Evolutionary conservation across 1,139 yeast species (phyloP), one percentile per base, ranked within the genome.

Genomic region (Geotrichum bryndzae): DNA sequence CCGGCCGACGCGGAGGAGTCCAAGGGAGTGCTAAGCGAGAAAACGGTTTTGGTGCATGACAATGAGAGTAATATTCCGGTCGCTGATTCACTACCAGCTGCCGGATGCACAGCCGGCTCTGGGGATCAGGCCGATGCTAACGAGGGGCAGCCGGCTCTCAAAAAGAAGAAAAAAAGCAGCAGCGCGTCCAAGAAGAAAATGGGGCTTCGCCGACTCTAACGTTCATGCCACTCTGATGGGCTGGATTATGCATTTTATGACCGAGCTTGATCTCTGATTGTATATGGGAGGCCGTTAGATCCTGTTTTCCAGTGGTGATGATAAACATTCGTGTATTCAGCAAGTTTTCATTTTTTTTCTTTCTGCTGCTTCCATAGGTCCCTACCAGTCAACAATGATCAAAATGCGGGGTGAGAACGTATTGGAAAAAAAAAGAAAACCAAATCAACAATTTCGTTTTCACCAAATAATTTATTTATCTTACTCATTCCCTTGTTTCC

Each of bases 161-260:
- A 51, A 18, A 57, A 52, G 41, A 51, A 52, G 55, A 57, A 57
- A 38, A 57, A 52, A 23, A 8, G 35, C 18, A 41, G 55, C 7
- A 27, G 53, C n/a, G 23, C 57, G 2, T 25, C 57, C 3, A 54
- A 54, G 35, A 55, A 55, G 15, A 55, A 55, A 27, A 48, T 48
- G 15, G 58, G 58, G 7, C 46, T 55, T 18, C 50, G 53, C 15
- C 35, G 58, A 55, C 57, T 41, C 23, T 27, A 51, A 31, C 51
- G 38, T 11, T 29, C 7, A 29, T 29, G 33, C 33, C 18, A 18
- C 18, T 18, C 18, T 18, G 18, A 18, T 18, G 18, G 18, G 18
- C 18, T 18, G 18, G 18, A 18, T 29, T 29, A 29, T 29, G 33
- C 33, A 29, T 29, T 29, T 29, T 29, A 29, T 29, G 5, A 29